phyloP scores from a whole-genome alignment of 2,329 filamentous ascomycete genomes.

The Stenocarpella maydis region DNA sequence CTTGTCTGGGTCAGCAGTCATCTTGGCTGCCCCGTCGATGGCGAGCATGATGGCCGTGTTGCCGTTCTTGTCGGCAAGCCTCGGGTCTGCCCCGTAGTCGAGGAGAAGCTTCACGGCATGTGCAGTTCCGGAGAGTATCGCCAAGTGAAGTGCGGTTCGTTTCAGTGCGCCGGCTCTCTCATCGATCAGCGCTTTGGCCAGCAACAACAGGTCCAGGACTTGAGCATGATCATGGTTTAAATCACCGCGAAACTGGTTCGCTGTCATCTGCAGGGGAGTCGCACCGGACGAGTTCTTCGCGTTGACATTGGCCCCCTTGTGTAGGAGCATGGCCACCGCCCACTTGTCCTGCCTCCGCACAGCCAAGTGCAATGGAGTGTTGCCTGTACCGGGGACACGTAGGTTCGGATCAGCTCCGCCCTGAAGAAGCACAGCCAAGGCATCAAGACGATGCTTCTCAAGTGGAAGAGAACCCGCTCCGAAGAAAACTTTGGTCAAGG shows the following conservation, averaged over 20 bases:
- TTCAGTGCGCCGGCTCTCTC: slow-evolving; percentile 27
- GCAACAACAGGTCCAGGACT: slow-evolving; percentile 28
- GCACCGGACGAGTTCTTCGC: slow-evolving; percentile 26
- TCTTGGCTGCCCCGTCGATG: slow-evolving; percentile 19
- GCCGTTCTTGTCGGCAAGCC: slow-evolving; percentile 5
- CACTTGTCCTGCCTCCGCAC: slow-evolving; percentile 31
- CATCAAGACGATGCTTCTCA: slow-evolving; percentile 23
- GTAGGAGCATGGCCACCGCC: slow-evolving; percentile 27
- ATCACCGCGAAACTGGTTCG: slow-evolving; percentile 32
- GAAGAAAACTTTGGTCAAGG: slow-evolving; percentile 29
- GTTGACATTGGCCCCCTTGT: slow-evolving; percentile 27
- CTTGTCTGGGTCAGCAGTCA: slow-evolving; percentile 14
- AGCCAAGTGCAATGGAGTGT: slow-evolving; percentile 29
- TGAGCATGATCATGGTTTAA: slow-evolving; percentile 26
- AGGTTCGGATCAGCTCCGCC: slow-evolving; percentile 30
- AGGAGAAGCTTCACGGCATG: slow-evolving; percentile 29
- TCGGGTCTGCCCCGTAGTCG: slow-evolving; percentile 10
- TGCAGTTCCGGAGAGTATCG: slow-evolving; percentile 21
- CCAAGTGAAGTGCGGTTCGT: slow-evolving; percentile 29
- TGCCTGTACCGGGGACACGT: slow-evolving; percentile 24
- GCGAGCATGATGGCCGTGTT: slow-evolving; percentile 28
- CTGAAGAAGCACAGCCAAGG: slow-evolving; percentile 30
- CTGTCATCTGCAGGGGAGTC: slow-evolving; percentile 30
- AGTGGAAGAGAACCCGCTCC: slow-evolving; percentile 20
- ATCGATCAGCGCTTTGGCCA: slow-evolving; percentile 19